Percentiles rank a stretch among this genome's conserved stretches.
phyloP scores from a whole-genome alignment of 1,139 yeast genomes.

The Blastobotrys buckinghamii region DNA sequence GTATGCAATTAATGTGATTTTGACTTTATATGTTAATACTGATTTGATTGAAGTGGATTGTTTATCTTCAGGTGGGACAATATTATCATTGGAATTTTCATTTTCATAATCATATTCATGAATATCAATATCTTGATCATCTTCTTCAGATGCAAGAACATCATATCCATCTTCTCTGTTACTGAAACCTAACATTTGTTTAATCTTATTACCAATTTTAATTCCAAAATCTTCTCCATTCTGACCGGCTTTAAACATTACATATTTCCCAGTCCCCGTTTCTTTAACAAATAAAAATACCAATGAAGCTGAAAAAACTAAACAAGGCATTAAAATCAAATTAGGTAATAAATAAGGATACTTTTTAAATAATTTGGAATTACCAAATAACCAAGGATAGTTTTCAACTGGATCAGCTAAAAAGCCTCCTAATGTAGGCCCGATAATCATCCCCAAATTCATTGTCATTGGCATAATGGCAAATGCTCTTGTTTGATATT shows the following conservation, averaged over 20 bases:
- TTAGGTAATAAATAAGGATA: constrained; percentile 59
- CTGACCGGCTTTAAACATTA: constrained; percentile 39
- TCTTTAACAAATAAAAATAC: constrained; percentile 53
- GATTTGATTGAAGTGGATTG: background rate
- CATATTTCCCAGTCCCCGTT: constrained; percentile 38
- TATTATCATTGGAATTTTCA: background rate
- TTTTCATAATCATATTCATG: background rate
- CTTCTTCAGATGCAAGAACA: constrained; percentile 4
- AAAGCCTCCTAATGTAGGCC: constrained; percentile 40
- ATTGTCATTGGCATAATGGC: constrained; percentile 52
- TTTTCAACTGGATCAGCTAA: constrained; percentile 34
- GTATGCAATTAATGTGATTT: constrained; percentile 23
- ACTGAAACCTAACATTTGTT: background rate
- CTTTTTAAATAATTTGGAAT: constrained; percentile 31
- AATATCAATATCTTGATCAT: background rate
- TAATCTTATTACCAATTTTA: constrained; percentile 22
- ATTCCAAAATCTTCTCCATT: constrained; percentile 40
- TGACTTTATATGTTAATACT: constrained; percentile 26
- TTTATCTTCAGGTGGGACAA: background rate
- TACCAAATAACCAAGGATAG: constrained; percentile 22
- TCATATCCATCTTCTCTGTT: too few species aligned
- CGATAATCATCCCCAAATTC: constrained; percentile 50
- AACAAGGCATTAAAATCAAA: constrained; percentile 43
- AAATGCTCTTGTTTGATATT: constrained; percentile 56
- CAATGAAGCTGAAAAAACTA: constrained; percentile 34